Percentiles rank a stretch among this genome's conserved stretches.
These are phyloP conservation scores for Akebia trifoliata DNA, from an alignment of 164 flowering plant genomes.

Conservation along the genomic window DNA sequence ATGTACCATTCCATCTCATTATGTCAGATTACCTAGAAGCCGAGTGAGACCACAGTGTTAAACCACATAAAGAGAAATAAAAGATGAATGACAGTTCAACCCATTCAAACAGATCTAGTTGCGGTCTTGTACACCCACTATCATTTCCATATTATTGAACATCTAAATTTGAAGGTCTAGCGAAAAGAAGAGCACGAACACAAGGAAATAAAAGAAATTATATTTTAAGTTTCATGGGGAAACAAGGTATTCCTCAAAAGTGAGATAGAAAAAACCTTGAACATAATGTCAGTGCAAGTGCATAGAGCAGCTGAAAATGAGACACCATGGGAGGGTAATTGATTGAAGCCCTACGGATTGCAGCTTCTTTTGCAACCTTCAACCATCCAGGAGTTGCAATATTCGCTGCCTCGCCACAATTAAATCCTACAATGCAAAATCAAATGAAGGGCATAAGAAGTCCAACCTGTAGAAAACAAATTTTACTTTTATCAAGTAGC, in stretches of 20 bases:
- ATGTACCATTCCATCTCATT: too few relatives aligned
- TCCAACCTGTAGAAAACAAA: not conserved
- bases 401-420: slow-evolving; percentile 96
- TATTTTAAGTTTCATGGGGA: not conserved
- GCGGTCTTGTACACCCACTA: too few relatives aligned
- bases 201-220: not conserved
- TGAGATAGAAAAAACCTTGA: slow-evolving; percentile 52
- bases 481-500: not conserved
- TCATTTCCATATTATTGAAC: not conserved
- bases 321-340: slow-evolving; percentile 98
- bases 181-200: not conserved
- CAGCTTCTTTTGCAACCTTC: slow-evolving; percentile 88
- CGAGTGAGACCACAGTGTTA: too few relatives aligned
- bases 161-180: not conserved
- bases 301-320: slow-evolving; percentile 92
- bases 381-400: slow-evolving; percentile 99
- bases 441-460: slow-evolving; percentile 3
- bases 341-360: slow-evolving; percentile 90
- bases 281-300: slow-evolving; percentile 64
- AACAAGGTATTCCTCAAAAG: not conserved
- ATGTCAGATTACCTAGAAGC: too few relatives aligned
- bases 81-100: too few relatives aligned
- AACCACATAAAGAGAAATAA: too few relatives aligned
- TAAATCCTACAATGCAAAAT: slow-evolving; percentile 54
- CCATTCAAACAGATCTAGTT: too few relatives aligned